Base-by-base conservation (phyloP, 331 rosid genomes). In the Acacia concinna region DNA sequence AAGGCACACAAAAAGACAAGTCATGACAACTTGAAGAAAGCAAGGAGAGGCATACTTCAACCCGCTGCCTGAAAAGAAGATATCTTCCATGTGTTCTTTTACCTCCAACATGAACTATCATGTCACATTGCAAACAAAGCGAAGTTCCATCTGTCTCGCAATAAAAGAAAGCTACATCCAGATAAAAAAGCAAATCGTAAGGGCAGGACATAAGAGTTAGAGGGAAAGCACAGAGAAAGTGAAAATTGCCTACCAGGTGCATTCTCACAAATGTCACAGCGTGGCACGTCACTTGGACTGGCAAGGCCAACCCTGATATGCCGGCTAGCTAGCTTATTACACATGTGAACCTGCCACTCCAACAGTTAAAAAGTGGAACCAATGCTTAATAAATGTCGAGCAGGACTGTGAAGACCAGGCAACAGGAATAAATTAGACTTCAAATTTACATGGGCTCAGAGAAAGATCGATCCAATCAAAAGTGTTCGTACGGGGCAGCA, bases 251-350 rank as follows among this genome's bases (percentile, higher is more conserved):
- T 83, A 95, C 99, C 99, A 38, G 98, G 99, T 75, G 97, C 98
- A 86, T 91, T 96, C 81, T 96, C 99, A 63, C 99, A 96, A 72
- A 96, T 96, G 81, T 96, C 98, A 79, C 99, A 96, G 38, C 88
- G 84, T 31, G 97, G 94, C 85, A 93, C 97, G 40, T 85, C 98
- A 71, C 97, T 93, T 25, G 99, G 99, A 89, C 86, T 85, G 13
- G 97, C 99, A 18, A 96, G 97, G 73, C 99, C 99, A 79, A 96
- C 99, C 81, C 99, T 85, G 10, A 96, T 94, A 82, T 96, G 99
- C 40, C 99, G 86, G 81, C 94, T 96, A 79, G 99, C 99, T 27
- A 96, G 90, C 86, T 95, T 95, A 83, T 95, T 95, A 79, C 99
- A 93, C 98, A 91, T 80, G 82, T 95, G 99, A 73, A 95, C 97